Base-by-base conservation (phyloP, 2,329 filamentous ascomycete genomes). In the Apiospora kogelbergensis region DNA sequence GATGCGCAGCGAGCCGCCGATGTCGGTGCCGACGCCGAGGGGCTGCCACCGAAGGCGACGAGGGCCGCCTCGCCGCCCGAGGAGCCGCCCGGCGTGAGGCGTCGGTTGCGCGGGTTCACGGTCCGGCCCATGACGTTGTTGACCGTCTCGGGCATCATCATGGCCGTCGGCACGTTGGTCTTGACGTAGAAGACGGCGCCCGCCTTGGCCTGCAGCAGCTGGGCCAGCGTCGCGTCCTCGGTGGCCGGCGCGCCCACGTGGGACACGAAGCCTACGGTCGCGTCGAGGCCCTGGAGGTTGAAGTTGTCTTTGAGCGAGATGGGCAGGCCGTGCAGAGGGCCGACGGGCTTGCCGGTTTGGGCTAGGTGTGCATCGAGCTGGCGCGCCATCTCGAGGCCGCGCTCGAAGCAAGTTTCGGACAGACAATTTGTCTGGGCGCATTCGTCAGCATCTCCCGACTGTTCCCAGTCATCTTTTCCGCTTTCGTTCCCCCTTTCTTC, bases 291-390 rank as follows among this genome's bases (percentile, higher is more conserved):
- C 2, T 78, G 76, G 17, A 92, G 80, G 69, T 92, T 86, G 81
- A 93, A 90, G 74, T 90, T 89, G 79, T 93, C 91, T 74, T 94
- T 94, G 63, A 94, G 83, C 0, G 89, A 89, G 40, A 91, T 78
- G 2, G 89, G 89, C 1, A 91, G 81, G 69, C 76, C 91, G 77
- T 93, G 91, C 1, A 94, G 83, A 1, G 91, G 90, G 0, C 91
- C 91, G 0, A 82, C 26, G 0, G 82, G 78, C 45, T 85, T 79
- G 11, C 85, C 83, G 0, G 84, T 84, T 41, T 73, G 73, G n/a
- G 79, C 78, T 1, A 88, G 72, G 69, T 88, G 78, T n/a, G 80
- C 79, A 73, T 91, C 89, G 1, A 86, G 79, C 2, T 78, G 73
- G 44, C 76, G 76, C 0, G 88, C 89, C 1, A 80, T 82, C 1